Evolutionary conservation across 2,329 filamentous ascomycete genomes (phyloP).

Genomic region (Orbilia ellipsospora): DNA sequence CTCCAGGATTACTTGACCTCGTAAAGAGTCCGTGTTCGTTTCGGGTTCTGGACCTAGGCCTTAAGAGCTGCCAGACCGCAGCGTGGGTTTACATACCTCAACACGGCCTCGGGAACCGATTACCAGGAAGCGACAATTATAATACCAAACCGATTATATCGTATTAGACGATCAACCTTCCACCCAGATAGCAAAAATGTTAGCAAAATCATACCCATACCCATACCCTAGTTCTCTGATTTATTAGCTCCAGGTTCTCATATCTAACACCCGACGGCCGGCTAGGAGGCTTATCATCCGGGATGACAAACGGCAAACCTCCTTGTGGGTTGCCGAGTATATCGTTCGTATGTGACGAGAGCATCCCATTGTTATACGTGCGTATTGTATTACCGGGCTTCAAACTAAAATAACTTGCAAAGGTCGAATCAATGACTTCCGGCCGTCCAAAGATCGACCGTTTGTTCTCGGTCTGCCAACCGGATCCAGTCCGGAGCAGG

Average conservation of each 20-base stretch:
- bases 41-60: slow-evolving; percentile 15
- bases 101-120: background rate
- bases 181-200: slow-evolving; percentile 24
- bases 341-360: slow-evolving; percentile 46
- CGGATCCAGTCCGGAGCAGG: slow-evolving; percentile 80
- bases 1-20: slow-evolving; percentile 9
- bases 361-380: background rate
- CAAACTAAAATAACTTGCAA: background rate
- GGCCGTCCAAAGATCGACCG: slow-evolving; percentile 76
- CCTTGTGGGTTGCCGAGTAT: slow-evolving; percentile 53
- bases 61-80: slow-evolving; percentile 4
- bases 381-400: background rate
- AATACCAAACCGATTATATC: background rate
- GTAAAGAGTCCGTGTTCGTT: slow-evolving; percentile 2
- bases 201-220: background rate
- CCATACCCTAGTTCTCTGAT: background rate
- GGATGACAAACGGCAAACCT: slow-evolving; percentile 42
- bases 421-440: slow-evolving; percentile 82
- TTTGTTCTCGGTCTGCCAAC: slow-evolving; percentile 87
- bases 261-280: slow-evolving; percentile 1
- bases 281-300: slow-evolving; percentile 54
- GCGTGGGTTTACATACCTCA: slow-evolving; percentile 6
- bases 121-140: slow-evolving; percentile 7
- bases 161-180: background rate
- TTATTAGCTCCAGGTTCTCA: background rate